Percentiles rank a stretch among this genome's conserved stretches.
Conservation (phyloP, 108 stramenopile genomes). For the Cyclostephanos tholiformis region DNA sequence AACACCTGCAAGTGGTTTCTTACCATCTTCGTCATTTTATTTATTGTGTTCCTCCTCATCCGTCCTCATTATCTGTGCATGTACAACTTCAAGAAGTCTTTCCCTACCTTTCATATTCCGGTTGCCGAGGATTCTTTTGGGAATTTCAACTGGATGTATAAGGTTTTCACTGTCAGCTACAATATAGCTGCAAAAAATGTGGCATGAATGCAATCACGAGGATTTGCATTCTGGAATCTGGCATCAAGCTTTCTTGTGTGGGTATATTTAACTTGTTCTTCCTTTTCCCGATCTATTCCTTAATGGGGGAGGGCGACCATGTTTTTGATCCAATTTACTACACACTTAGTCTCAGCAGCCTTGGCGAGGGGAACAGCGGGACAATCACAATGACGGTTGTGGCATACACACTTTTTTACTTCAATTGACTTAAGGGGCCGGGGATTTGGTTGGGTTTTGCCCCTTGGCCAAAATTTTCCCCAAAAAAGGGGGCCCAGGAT, state of each 20-base stretch:
- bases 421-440: slow-evolving; percentile 69
- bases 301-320: slow-evolving; percentile 3
- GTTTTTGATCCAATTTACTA: slow-evolving; percentile 44
- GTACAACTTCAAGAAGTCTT: slow-evolving; percentile 63
- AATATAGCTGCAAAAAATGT: slow-evolving; percentile 50
- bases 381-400: slow-evolving; percentile 59
- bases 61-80: slow-evolving; percentile 47
- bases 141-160: slow-evolving; percentile 65
- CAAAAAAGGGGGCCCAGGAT: slow-evolving; percentile 42
- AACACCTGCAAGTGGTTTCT: slow-evolving; percentile 60
- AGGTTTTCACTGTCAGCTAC: slow-evolving; percentile 53
- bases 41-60: slow-evolving; percentile 54
- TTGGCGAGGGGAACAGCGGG: slow-evolving; percentile 49
- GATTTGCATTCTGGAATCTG: slow-evolving; percentile 45
- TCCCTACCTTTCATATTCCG: slow-evolving; percentile 34
- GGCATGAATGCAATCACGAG: slow-evolving; percentile 68
- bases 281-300: slow-evolving; percentile 54
- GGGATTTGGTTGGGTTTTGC: too few species aligned
- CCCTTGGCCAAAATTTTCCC: slow-evolving; percentile 50
- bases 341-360: slow-evolving; percentile 38
- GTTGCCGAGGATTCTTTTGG: slow-evolving; percentile 58
- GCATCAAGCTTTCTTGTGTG: slow-evolving; percentile 51
- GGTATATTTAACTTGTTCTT: slow-evolving; percentile 55
- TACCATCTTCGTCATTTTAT: slow-evolving; percentile 47
- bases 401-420: slow-evolving; percentile 71